Base-by-base conservation (phyloP, 768 basidiomycete species). In the Lactifluus rugatus region DNA sequence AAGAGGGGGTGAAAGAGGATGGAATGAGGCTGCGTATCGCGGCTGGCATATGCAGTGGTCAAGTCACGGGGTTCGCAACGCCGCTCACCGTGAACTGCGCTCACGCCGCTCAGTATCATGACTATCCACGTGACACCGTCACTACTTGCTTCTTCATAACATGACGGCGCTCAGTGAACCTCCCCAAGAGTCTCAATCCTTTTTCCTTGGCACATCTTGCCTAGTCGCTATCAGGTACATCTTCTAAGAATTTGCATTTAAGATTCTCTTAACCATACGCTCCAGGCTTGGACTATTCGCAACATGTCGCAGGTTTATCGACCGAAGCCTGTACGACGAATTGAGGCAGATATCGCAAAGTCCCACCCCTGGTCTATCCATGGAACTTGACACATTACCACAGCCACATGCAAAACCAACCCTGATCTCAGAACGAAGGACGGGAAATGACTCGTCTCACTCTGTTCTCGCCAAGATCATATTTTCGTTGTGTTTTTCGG, bases 401-500 rank as follows among this genome's bases (percentile, higher is more conserved):
- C 42, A 46, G 2, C 63, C 63, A 47, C 50, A 37, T 26, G 21
- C 50, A 6, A 21, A 61, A 1, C 14, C 52, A n/a, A 56, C 47
- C n/a, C 9, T 48, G 21, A 53, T 49, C 21, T 25, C 51, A 25
- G 52, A 25, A 62, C 62, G 49, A 41, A 66, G 16, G 48, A 8
- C 50, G 21, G 11, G 23, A 2, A 48, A 45, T 11, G 48, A 48
- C 25, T 65, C 73, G 32, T 70, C 79, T 45, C 85, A 89, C 62
- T 81, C 83, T 0, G 67, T 69, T 3, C 66, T 88, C 0, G 76
- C 89, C 0, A 73, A 83, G 44, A 74, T 72, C 0, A 68, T 83
- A 7, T 91, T 93, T 64, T 78, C 87, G 0, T 70, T 81, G 32
- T 84, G 83, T 64, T 88, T 91, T 68, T 78, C 85, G 1, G 90